Conservation (phyloP, 2,329 filamentous ascomycete genomes). For the Zymoseptoria tritici region DNA sequence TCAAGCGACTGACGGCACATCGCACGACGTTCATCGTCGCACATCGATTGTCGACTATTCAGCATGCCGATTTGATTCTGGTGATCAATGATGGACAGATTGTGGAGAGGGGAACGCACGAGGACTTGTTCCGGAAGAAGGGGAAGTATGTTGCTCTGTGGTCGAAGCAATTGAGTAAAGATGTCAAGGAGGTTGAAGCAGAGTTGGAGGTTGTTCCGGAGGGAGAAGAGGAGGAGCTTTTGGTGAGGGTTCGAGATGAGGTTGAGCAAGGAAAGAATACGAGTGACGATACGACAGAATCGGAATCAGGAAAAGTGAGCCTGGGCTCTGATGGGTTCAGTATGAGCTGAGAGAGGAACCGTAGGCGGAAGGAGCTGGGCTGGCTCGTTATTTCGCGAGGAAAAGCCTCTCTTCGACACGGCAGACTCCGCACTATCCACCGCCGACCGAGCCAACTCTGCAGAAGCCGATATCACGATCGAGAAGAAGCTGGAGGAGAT, state of each 20-base stretch:
- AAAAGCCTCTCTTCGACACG: neutral
- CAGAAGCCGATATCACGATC: too few relatives aligned
- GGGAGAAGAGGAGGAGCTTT: constrained; percentile 5
- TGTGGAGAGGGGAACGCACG: constrained; percentile 68
- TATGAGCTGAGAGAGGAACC: neutral
- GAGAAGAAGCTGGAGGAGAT: too few relatives aligned
- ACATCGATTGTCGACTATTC: constrained; percentile 66
- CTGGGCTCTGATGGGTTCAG: neutral
- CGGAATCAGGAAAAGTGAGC: neutral
- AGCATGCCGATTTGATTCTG: constrained; percentile 69
- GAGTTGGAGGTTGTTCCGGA: constrained; percentile 11
- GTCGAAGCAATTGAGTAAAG: constrained; percentile 28
- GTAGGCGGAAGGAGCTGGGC: too few relatives aligned
- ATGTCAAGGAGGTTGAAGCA: constrained; percentile 14
- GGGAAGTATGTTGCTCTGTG: constrained; percentile 29
- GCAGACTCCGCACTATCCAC: too few relatives aligned
- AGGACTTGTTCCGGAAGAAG: constrained; percentile 51
- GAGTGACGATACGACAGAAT: neutral
- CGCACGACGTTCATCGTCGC: constrained; percentile 74
- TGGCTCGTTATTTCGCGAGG: too few relatives aligned
- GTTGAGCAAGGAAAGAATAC: neutral
- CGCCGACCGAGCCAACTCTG: too few relatives aligned
- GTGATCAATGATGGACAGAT: constrained; percentile 66
- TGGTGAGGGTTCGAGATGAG: neutral
- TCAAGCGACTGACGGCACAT: constrained; percentile 53